Conservation (phyloP, 306 rosid species). For the Glycine latifolia region DNA sequence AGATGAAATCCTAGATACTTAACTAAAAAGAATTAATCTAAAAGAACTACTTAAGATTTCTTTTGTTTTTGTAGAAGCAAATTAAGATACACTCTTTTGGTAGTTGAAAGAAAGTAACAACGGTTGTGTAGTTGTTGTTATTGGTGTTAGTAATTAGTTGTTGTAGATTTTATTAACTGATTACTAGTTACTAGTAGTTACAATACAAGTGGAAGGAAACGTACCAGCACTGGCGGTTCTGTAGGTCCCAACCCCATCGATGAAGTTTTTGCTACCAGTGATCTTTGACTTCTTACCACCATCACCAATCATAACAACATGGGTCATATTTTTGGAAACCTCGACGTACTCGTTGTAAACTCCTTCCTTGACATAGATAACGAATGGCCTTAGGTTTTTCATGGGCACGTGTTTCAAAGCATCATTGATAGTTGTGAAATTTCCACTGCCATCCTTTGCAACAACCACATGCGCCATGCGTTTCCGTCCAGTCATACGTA, state of each 20-base stretch:
- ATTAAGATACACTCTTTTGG: no score
- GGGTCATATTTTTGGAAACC: conserved; percentile 52
- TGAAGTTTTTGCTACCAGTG: conserved; percentile 67
- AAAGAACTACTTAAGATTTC: no score
- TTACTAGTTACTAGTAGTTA: no score
- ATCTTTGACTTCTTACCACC: conserved; percentile 67
- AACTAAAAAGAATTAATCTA: no score
- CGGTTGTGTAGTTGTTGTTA: no score
- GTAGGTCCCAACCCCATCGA: conserved; percentile 61
- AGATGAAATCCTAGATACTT: no score
- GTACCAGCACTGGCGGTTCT: conserved; percentile 52
- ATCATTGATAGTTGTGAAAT: conserved; percentile 55
- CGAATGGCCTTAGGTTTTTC: conserved; percentile 43
- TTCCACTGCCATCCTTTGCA: conserved; percentile 76
- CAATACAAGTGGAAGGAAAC: no score
- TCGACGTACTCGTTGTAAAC: conserved; percentile 63
- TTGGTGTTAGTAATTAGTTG: no score
- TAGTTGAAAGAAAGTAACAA: no score
- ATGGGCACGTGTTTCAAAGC: conserved; percentile 63
- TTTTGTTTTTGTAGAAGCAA: no score
- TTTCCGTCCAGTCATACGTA: background rate
- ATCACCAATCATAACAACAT: conserved; percentile 71
- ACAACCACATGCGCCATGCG: conserved; percentile 55
- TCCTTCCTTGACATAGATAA: conserved; percentile 74
- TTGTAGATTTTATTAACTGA: no score